A percentile compares a stretch with the other conserved stretches of the same genome.
phyloP scores from a whole-genome alignment of 306 rosid genomes.

The Prosopis cineraria region DNA sequence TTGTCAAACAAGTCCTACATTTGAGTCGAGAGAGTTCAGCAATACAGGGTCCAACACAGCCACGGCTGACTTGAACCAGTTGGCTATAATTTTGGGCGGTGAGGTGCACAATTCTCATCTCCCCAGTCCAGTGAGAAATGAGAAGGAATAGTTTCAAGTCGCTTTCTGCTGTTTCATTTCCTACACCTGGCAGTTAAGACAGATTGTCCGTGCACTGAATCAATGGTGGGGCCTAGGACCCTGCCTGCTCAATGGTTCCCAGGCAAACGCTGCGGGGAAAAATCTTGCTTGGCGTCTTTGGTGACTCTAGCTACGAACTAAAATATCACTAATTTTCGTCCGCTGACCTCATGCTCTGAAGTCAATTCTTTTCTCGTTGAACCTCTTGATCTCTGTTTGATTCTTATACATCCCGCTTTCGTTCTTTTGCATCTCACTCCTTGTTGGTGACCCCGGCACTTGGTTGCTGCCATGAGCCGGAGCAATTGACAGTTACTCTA shows the following conservation, averaged over 20 bases:
- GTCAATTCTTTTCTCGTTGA: not conserved
- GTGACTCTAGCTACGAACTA: not conserved
- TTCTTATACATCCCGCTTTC: not conserved
- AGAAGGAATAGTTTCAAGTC: too few relatives aligned
- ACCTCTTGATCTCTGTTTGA: not conserved
- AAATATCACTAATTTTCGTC: not conserved
- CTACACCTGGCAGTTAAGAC: not conserved
- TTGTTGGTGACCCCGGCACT: not conserved
- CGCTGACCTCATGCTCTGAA: constrained; percentile 17
- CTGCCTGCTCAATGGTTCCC: not conserved
- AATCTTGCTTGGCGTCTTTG: not conserved
- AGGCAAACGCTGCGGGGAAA: not conserved
- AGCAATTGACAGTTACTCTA: not conserved
- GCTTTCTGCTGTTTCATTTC: not conserved
- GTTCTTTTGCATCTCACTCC: not conserved
- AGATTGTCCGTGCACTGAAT: not conserved
- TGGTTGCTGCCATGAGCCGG: constrained; percentile 19
- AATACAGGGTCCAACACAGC: too few relatives aligned
- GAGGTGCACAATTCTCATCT: not conserved
- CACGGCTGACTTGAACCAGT: too few relatives aligned
- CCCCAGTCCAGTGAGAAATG: not conserved
- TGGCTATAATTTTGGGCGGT: not conserved
- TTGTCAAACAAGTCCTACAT: too few relatives aligned
- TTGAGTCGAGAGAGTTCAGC: too few relatives aligned
- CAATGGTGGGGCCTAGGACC: not conserved